Conservation (phyloP, 1,284 basidiomycete species). For the Heterobasidion annosum region DNA sequence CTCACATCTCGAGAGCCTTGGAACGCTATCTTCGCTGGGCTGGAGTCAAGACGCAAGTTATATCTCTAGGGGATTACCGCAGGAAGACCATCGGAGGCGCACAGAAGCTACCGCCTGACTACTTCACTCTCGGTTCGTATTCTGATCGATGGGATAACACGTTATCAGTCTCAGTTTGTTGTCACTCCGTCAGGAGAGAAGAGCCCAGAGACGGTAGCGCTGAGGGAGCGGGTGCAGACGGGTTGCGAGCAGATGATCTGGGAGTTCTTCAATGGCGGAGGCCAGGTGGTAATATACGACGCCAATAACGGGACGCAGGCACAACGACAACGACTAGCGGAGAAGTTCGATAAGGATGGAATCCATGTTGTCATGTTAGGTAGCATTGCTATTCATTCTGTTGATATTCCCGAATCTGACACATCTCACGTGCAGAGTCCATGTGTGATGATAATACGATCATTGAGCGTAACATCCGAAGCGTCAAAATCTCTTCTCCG, state of each 20-base stretch:
- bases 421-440: constrained; percentile 47
- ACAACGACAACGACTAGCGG: constrained; percentile 62
- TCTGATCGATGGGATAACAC: background rate
- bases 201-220: constrained; percentile 66
- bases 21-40: constrained; percentile 98
- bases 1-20: constrained; percentile 90
- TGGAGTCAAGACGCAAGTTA: constrained; percentile 91
- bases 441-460: constrained; percentile 86
- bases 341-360: constrained; percentile 77
- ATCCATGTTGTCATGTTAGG: constrained; percentile 93
- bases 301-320: constrained; percentile 89
- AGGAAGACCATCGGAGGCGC: constrained; percentile 85
- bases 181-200: constrained; percentile 45
- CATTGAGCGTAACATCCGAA: constrained; percentile 90
- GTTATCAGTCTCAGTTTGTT: constrained; percentile 7
- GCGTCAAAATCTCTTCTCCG: constrained; percentile 96
- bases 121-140: constrained; percentile 74
- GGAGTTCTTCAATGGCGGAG: constrained; percentile 82
- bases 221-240: constrained; percentile 67
- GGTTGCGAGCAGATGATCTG: constrained; percentile 85
- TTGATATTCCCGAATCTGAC: constrained; percentile 1
- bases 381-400: constrained; percentile 25
- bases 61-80: constrained; percentile 92
- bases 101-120: constrained; percentile 83
- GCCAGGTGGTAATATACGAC: constrained; percentile 98